These are phyloP conservation scores for Penicillium lividum DNA, from an alignment of 495 filamentous ascomycete species.

Conservation along the genomic window DNA sequence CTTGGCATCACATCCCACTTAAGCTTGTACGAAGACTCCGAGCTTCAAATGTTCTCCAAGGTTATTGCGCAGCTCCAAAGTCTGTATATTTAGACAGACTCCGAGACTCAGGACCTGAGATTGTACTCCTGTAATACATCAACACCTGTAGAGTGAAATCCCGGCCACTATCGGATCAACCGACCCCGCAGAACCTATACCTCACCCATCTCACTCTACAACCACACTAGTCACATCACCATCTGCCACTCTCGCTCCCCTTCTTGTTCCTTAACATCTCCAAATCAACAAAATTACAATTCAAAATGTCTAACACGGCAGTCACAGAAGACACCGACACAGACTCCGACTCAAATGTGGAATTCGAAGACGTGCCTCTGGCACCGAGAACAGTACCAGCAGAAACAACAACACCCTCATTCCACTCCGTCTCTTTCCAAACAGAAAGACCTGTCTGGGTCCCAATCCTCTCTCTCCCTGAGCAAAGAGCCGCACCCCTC, in stretches of 20 bases:
- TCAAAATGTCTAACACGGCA: background rate
- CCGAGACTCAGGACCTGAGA: background rate
- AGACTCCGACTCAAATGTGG: slow-evolving; percentile 26
- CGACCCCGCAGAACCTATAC: background rate
- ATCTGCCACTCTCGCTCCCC: background rate
- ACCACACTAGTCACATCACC: background rate
- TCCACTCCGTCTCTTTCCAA: background rate
- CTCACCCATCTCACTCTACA: background rate
- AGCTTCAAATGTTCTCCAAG: background rate
- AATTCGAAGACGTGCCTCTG: slow-evolving; percentile 30
- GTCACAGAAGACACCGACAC: slow-evolving; percentile 1
- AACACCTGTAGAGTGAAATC: background rate
- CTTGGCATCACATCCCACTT: slow-evolving; percentile 42
- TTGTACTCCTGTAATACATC: background rate
- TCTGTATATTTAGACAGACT: background rate
- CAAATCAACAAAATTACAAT: background rate
- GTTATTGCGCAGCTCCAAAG: background rate
- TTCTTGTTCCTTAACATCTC: background rate
- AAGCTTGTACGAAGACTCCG: background rate
- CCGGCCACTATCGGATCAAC: background rate
- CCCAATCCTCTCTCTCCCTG: slow-evolving; percentile 20
- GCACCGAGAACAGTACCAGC: background rate
- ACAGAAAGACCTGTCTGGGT: slow-evolving; percentile 12
- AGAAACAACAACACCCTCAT: background rate
- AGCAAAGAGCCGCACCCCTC: slow-evolving; percentile 56